Percentiles rank a stretch among this genome's conserved stretches.
Conservation (phyloP, 805 yeast species). For the Citeromyces nyonsensis region DNA sequence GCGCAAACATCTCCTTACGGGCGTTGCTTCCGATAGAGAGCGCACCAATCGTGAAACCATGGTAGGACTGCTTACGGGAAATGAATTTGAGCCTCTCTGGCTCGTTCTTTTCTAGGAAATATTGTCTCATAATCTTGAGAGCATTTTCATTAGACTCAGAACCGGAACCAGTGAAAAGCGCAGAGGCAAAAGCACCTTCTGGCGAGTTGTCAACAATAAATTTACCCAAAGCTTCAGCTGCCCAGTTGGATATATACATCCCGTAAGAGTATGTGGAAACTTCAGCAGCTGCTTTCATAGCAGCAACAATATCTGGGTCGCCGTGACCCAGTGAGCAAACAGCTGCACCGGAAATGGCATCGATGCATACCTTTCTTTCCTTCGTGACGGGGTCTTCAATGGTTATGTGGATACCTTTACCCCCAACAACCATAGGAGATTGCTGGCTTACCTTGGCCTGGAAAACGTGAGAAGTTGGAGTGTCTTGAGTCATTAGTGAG, state of each 20-base stretch:
- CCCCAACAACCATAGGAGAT: constrained; percentile 22
- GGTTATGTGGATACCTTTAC: constrained; percentile 24
- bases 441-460: constrained; percentile 22
- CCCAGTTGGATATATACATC: constrained; percentile 16
- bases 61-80: constrained; percentile 27
- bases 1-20: constrained; percentile 17
- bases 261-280: constrained; percentile 21
- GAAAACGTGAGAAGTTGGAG: constrained; percentile 20
- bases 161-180: constrained; percentile 49
- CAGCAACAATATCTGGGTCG: constrained; percentile 20
- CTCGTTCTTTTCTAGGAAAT: constrained; percentile 25
- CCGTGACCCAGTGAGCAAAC: constrained; percentile 31
- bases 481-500: constrained; percentile 11
- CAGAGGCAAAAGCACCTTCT: constrained; percentile 20
- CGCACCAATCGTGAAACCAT: constrained; percentile 32
- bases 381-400: constrained; percentile 25
- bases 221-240: constrained; percentile 25
- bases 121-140: constrained; percentile 46
- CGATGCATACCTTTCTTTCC: constrained; percentile 16
- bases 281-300: constrained; percentile 20
- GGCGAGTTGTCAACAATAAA: constrained; percentile 26
- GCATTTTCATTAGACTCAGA: constrained; percentile 77
- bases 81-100: constrained; percentile 23
- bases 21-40: constrained; percentile 21
- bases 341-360: constrained; percentile 38